Base-by-base conservation (phyloP, 768 basidiomycete genomes). In the Xerocomus spinulosus region DNA sequence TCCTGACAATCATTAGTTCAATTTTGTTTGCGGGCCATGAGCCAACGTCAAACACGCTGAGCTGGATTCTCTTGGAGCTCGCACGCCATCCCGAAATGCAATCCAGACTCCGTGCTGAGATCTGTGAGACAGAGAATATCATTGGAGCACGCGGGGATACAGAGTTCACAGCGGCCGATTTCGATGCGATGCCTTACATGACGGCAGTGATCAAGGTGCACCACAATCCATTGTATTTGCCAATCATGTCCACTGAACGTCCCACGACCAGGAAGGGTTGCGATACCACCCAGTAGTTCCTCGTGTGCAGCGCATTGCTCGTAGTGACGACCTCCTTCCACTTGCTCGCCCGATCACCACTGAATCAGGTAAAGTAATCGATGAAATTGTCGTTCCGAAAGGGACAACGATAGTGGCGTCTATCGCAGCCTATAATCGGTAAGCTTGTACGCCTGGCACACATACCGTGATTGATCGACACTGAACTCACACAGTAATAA, bases 61-160 rank as follows among this genome's bases (percentile, higher is more conserved):
- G 30, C 37, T 38, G 42, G 48, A 32, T 47, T 10, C 37, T 47
- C 12, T 70, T 83, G 44, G 80, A 83, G 54, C 72, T 92, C 6
- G 76, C 82, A 2, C 74, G 70, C 33, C 68, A 80, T 50, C 81
- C 77, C 0, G 69, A 78, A 18, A 61, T 80, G 3, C 88, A 91
- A 58, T 63, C 67, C 3, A 75, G 71, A 49, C 76, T 91, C 18
- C 79, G 89, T 12, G 67, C 21, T 0, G 60, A 61, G 39, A 59
- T 59, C 23, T 42, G 38, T 7, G 8, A n/a, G 24, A 44, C 17
- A 6, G 48, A 44, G 18, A 30, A 36, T n/a, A 12, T 37, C 24
- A 21, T 49, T 9, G 37, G 15, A 8, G 42, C 48, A 24, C 51
- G 33, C 26, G 42, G 44, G 6, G 33, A 48, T 24, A 33, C 47